Evolutionary conservation across 768 basidiomycete species (phyloP).

Genomic region (Tricholoma saponaceum): DNA sequence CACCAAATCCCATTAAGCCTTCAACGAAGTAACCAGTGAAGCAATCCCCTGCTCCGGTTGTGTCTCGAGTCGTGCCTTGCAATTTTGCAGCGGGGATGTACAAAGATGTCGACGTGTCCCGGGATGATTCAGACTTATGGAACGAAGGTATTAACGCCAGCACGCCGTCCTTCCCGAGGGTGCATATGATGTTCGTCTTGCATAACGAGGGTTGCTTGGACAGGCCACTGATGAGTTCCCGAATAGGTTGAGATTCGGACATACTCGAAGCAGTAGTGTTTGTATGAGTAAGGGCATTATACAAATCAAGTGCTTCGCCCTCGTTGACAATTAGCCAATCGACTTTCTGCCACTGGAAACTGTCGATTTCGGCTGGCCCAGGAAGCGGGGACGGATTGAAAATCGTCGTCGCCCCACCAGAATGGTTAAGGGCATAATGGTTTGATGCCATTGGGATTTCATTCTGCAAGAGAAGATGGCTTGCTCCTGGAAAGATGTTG

Average conservation of each 20-base stretch:
- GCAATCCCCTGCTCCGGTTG: slow-evolving; percentile 64
- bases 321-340: slow-evolving; percentile 57
- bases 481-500: slow-evolving; percentile 29
- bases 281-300: slow-evolving; percentile 18
- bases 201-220: slow-evolving; percentile 21
- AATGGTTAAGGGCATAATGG: slow-evolving; percentile 27
- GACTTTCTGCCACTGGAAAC: slow-evolving; percentile 47
- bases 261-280: too few species aligned
- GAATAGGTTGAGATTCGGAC: slow-evolving; percentile 2
- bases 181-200: slow-evolving; percentile 50
- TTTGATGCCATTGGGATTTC: slow-evolving; percentile 48
- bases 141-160: slow-evolving; percentile 34
- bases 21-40: slow-evolving; percentile 59
- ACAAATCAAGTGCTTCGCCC: slow-evolving; percentile 40
- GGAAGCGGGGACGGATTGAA: slow-evolving; percentile 62
- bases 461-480: slow-evolving; percentile 56
- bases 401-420: slow-evolving; percentile 28
- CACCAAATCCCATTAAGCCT: slow-evolving; percentile 44
- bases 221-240: slow-evolving; percentile 17
- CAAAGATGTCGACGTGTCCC: slow-evolving; percentile 22
- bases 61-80: slow-evolving; percentile 38
- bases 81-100: slow-evolving; percentile 46
- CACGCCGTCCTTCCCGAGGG: slow-evolving; percentile 50
- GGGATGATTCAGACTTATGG: slow-evolving; percentile 13
- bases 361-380: slow-evolving; percentile 28